Conservation (phyloP, 306 rosid species). For the Fragaria vesca region DNA sequence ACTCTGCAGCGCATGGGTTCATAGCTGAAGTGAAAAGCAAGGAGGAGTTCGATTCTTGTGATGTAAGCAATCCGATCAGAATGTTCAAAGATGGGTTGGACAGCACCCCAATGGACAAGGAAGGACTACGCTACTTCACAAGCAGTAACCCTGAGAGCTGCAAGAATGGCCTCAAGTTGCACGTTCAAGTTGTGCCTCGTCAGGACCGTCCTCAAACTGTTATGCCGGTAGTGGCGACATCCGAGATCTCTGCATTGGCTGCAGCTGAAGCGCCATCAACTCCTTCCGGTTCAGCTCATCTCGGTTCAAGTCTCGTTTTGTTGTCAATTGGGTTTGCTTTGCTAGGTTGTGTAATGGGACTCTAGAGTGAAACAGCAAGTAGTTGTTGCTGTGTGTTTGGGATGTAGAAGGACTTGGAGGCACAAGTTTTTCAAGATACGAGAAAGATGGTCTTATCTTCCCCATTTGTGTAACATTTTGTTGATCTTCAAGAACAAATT, state of each 20-base stretch:
- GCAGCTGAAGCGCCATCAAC: constrained; percentile 46
- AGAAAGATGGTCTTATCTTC: not conserved
- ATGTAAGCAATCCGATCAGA: constrained; percentile 54
- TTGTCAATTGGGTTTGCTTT: constrained; percentile 9
- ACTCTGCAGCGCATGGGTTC: constrained; percentile 54
- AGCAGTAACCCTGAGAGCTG: constrained; percentile 55
- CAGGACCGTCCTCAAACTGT: not conserved
- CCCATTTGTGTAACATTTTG: not conserved
- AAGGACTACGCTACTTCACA: constrained; percentile 69
- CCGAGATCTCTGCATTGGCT: not conserved
- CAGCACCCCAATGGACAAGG: constrained; percentile 48
- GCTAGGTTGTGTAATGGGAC: constrained; percentile 6
- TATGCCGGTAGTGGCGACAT: not conserved
- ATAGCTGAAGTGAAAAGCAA: constrained; percentile 54
- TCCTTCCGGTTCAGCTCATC: constrained; percentile 49
- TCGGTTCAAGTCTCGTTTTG: constrained; percentile 12
- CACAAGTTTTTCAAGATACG: not conserved
- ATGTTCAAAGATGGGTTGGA: constrained; percentile 76
- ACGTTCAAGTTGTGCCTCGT: constrained; percentile 49
- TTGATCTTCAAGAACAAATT: not conserved
- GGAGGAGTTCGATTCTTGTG: constrained; percentile 73
- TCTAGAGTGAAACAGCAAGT: not conserved
- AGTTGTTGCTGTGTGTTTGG: not conserved
- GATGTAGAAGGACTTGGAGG: not conserved
- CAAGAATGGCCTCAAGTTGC: constrained; percentile 65